A percentile compares a stretch with the other conserved stretches of the same genome.
Conservation (phyloP, 2,329 filamentous ascomycete genomes). For the Penicillium sp. region DNA sequence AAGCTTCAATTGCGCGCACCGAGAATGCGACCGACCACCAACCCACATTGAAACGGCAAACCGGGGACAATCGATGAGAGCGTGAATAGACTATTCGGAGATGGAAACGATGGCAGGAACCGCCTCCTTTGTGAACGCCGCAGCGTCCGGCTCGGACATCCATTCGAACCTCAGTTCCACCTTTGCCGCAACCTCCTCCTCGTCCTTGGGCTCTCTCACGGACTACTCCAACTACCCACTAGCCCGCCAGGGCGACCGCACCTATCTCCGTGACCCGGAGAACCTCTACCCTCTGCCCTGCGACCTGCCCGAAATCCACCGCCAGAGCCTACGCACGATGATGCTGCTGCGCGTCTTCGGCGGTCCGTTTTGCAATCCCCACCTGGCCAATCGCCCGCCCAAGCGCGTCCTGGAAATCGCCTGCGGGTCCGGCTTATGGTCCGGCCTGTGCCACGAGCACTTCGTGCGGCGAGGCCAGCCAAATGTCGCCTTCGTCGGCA, state of each 20-base stretch:
- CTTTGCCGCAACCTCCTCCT: slow-evolving; percentile 35
- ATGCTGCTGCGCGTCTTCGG: slow-evolving; percentile 79
- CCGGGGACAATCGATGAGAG: slow-evolving; percentile 20
- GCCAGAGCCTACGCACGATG: slow-evolving; percentile 80
- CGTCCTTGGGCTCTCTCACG: slow-evolving; percentile 35
- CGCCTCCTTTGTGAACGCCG: slow-evolving; percentile 25
- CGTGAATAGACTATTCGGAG: slow-evolving; percentile 15
- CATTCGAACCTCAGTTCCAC: slow-evolving; percentile 36
- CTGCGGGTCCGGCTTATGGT: slow-evolving; percentile 88
- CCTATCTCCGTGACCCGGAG: slow-evolving; percentile 72
- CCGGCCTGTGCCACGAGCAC: slow-evolving; percentile 78
- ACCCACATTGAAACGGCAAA: slow-evolving; percentile 17
- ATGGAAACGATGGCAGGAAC: slow-evolving; percentile 35
- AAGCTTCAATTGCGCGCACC: slow-evolving; percentile 13
- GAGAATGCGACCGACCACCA: slow-evolving; percentile 30
- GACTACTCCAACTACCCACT: slow-evolving; percentile 56
- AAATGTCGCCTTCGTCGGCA: slow-evolving; percentile 72
- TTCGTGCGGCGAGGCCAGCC: slow-evolving; percentile 66
- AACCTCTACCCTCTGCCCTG: slow-evolving; percentile 80
- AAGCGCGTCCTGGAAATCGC: slow-evolving; percentile 78
- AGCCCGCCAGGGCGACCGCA: slow-evolving; percentile 71
- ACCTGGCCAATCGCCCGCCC: slow-evolving; percentile 65
- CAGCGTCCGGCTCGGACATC: slow-evolving; percentile 34
- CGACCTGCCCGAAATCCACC: slow-evolving; percentile 81
- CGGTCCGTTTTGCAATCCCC: slow-evolving; percentile 70